Evolutionary conservation across 495 filamentous ascomycete species (phyloP).

Genomic region (Bryoglossum gracile): DNA sequence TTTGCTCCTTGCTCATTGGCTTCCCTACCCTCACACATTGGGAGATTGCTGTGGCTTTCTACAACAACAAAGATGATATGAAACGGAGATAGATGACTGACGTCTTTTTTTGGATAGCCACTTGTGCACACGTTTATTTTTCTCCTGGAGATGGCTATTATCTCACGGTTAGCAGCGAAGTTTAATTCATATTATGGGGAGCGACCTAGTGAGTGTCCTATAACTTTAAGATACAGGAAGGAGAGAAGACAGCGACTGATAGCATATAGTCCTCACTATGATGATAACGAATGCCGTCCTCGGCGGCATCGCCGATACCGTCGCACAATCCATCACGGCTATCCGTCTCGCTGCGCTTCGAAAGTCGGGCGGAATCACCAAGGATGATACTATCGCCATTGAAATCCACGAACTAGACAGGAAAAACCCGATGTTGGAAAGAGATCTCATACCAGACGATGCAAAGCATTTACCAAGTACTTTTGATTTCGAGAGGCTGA

Average conservation of each 20-base stretch:
- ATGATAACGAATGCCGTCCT: slow-evolving; percentile 97
- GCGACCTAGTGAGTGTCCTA: slow-evolving; percentile 57
- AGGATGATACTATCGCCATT: slow-evolving; percentile 71
- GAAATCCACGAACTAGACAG: slow-evolving; percentile 86
- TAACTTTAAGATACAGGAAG: neutral
- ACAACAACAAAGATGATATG: no score
- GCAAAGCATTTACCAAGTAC: slow-evolving; percentile 59
- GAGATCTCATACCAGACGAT: slow-evolving; percentile 63
- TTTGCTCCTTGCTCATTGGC: slow-evolving; percentile 7
- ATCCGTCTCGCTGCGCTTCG: slow-evolving; percentile 61
- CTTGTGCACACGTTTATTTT: slow-evolving; percentile 80
- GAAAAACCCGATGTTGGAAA: slow-evolving; percentile 61
- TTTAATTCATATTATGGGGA: slow-evolving; percentile 91
- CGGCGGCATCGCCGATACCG: slow-evolving; percentile 89
- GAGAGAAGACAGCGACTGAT: neutral
- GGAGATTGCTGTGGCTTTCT: no score
- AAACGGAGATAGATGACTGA: no score
- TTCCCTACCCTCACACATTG: no score
- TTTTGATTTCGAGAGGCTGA: slow-evolving; percentile 92
- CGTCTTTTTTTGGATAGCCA: slow-evolving; percentile 49
- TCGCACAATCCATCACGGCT: slow-evolving; percentile 86
- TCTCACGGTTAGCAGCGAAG: slow-evolving; percentile 71
- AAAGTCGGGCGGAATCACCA: slow-evolving; percentile 44
- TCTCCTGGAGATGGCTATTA: slow-evolving; percentile 77
- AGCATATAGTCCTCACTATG: slow-evolving; percentile 74